A percentile compares a stretch with the other conserved stretches of the same genome.
Conservation (phyloP, 495 filamentous ascomycete genomes). For the Jackrogersella minutella region DNA sequence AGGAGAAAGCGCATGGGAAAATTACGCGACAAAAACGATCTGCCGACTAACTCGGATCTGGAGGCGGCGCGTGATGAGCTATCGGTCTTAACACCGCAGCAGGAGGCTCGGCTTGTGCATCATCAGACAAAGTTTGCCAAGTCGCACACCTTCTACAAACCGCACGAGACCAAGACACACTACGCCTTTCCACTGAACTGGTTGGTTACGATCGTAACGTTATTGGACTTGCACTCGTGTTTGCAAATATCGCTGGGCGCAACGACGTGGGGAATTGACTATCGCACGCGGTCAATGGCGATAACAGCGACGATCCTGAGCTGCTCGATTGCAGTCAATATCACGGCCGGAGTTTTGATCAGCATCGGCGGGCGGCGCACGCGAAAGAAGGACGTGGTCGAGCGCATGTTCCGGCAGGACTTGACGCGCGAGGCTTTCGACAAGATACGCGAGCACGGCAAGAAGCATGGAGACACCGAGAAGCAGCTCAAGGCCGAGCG, state of each 20-base stretch:
- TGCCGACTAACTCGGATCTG: constrained; percentile 60
- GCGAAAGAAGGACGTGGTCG: constrained; percentile 82
- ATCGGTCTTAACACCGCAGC: constrained; percentile 66
- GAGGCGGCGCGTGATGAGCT: constrained; percentile 58
- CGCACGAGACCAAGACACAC: constrained; percentile 82
- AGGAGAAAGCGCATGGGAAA: constrained; percentile 66
- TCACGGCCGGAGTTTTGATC: constrained; percentile 74
- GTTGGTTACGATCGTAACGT: constrained; percentile 72
- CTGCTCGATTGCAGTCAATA: constrained; percentile 76
- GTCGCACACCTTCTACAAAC: constrained; percentile 85
- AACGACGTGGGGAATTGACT: constrained; percentile 76
- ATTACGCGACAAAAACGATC: constrained; percentile 74
- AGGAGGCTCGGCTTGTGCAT: constrained; percentile 70
- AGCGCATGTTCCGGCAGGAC: constrained; percentile 75
- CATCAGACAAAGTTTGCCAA: constrained; percentile 79
- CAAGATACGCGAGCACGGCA: constrained; percentile 57
- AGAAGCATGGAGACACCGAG: constrained; percentile 66
- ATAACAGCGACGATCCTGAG: constrained; percentile 81
- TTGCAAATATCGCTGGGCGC: constrained; percentile 79
- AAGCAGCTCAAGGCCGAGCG: constrained; percentile 52
- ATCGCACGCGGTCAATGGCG: constrained; percentile 68
- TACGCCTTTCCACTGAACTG: constrained; percentile 77
- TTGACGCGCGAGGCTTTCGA: constrained; percentile 76
- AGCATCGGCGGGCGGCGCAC: constrained; percentile 73
- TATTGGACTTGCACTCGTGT: constrained; percentile 77